Base-by-base conservation (phyloP, 2,329 filamentous ascomycete genomes). In the Aspergillus ruber region DNA sequence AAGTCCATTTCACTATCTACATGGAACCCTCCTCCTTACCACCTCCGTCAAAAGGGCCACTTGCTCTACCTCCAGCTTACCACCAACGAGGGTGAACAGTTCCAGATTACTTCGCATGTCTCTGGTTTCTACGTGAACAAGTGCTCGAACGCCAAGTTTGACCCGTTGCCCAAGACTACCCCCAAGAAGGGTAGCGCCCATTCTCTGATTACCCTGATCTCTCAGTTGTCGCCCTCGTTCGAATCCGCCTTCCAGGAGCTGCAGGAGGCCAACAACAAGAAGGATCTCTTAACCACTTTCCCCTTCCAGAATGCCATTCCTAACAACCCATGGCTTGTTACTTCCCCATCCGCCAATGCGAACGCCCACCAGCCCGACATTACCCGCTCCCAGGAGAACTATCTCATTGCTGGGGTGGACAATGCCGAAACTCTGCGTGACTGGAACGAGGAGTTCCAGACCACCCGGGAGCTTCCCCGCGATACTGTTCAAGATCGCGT, bases 371-470 rank as follows among this genome's bases (percentile, higher is more conserved):
- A 85, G 60, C 68, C 90, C 20, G 93, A 98, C 66, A 80, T 90
- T 52, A 88, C 90, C 18, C 83, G 94, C 47, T 88, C 90, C 18
- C 93, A 98, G 71, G 93, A 98, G 74, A 88, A 86, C 43, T 96
- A 88, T 65, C 75, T 98, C 50, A 83, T 97, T 50, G 82, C 88
- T 17, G 94, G 94, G 25, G 84, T 90, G 21, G 93, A 98, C 62
- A 95, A 91, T 65, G 88, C 89, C 0, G 93, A 98, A 64, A 95
- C 90, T 4, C 76, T 98, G 53, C 83, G 93, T 49, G 93, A 98
- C 69, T 98, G 94, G 91, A 98, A 98, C 60, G 93, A 98, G 68
- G 93, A 98, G 65, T 95, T 98, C 65, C 93, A 98, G 69, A 95
- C 91, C 2, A 95, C 93, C 9, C 85, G 89, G 60, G 93, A 98